phyloP scores from a whole-genome alignment of 208 protist species.

The Leishmania tropica region DNA sequence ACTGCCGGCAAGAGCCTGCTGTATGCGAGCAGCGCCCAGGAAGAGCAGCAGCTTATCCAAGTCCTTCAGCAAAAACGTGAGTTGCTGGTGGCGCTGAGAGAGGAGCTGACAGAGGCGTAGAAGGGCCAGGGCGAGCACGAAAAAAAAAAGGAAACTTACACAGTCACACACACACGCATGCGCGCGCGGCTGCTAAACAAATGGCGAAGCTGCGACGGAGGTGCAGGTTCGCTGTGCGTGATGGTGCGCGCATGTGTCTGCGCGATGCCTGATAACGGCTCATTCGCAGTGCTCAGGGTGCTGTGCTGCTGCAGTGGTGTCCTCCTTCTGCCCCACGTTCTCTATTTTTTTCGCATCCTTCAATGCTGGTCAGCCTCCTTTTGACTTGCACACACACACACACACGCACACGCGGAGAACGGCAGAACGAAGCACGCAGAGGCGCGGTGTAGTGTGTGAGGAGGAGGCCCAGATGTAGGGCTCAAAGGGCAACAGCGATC shows the following conservation, averaged over 20 bases:
- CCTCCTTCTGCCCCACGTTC: neutral
- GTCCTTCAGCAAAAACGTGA: conserved; percentile 31
- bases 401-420: too few relatives aligned
- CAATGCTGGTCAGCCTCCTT: neutral
- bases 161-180: neutral
- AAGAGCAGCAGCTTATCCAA: conserved; percentile 27
- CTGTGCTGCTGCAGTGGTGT: neutral
- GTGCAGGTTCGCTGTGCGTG: neutral
- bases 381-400: neutral
- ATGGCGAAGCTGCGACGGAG: neutral
- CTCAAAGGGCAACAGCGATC: neutral
- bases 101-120: conserved; percentile 22
- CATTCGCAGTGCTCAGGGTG: neutral
- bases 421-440: neutral
- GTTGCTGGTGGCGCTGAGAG: conserved; percentile 15
- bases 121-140: neutral
- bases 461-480: neutral
- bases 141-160: too few relatives aligned
- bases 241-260: neutral
- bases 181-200: neutral
- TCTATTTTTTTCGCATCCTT: neutral
- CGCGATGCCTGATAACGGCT: neutral
- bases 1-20: conserved; percentile 16
- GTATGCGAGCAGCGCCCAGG: conserved; percentile 11
- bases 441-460: too few relatives aligned